phyloP scores from a whole-genome alignment of 768 basidiomycete species.

The Mycena albidolilacea region DNA sequence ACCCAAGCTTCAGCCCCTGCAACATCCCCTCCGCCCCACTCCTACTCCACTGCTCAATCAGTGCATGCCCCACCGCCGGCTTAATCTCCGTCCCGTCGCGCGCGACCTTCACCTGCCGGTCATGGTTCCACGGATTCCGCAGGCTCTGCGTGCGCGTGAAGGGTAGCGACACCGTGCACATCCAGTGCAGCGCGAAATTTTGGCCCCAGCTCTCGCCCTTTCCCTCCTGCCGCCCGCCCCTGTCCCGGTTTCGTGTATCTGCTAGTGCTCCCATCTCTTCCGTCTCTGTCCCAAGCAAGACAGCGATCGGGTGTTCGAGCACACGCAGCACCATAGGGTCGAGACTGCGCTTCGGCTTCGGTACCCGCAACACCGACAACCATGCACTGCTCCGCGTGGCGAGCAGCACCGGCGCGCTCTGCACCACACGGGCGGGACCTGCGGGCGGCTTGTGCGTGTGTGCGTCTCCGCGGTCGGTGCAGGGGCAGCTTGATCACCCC shows the following conservation, averaged over 20 bases:
- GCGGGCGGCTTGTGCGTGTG: neutral
- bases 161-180: conserved; percentile 76
- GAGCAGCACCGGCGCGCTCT: conserved; percentile 70
- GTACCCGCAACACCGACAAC: conserved; percentile 44
- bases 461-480: conserved; percentile 51
- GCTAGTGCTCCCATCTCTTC: conserved; percentile 42
- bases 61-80: no score
- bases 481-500: no score
- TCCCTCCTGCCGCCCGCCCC: conserved; percentile 75
- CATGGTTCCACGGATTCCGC: conserved; percentile 95
- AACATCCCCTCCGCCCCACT: neutral
- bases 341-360: conserved; percentile 49
- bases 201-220: neutral
- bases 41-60: no score
- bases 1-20: neutral
- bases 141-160: conserved; percentile 85
- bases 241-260: conserved; percentile 41
- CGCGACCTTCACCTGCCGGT: conserved; percentile 78
- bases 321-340: conserved; percentile 42
- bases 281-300: neutral
- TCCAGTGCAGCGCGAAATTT: conserved; percentile 85
- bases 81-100: no score
- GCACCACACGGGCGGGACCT: conserved; percentile 20
- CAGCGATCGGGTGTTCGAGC: conserved; percentile 40
- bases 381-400: conserved; percentile 49